Evolutionary conservation across 805 yeast species (phyloP).

Genomic region (Candida anglica): DNA sequence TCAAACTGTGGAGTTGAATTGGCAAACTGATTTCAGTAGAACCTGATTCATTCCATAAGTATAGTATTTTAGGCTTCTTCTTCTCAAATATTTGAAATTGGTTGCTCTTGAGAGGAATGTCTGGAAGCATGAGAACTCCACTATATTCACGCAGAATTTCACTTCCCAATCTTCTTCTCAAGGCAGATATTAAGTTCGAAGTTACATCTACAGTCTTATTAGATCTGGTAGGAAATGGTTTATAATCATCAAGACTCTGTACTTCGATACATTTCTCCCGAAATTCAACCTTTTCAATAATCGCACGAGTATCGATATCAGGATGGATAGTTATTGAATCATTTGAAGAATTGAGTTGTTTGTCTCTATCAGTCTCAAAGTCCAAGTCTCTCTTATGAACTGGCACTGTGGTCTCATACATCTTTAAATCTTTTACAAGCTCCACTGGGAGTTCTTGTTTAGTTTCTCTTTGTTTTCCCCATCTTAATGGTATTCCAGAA

Average conservation of each 20-base stretch:
- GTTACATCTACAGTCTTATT: not conserved
- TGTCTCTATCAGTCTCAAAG: slow-evolving; percentile 14
- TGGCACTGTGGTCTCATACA: slow-evolving; percentile 22
- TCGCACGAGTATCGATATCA: slow-evolving; percentile 3
- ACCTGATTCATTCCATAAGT: slow-evolving; percentile 3
- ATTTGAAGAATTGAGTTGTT: slow-evolving; percentile 1
- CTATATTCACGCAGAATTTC: slow-evolving; percentile 17
- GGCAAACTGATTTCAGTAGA: slow-evolving; percentile 4
- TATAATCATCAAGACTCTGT: not conserved
- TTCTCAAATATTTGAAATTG: slow-evolving; percentile 27
- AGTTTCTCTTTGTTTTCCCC: slow-evolving; percentile 17
- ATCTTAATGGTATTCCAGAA: slow-evolving; percentile 32
- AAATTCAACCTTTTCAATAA: slow-evolving; percentile 1
- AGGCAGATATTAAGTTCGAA: not conserved
- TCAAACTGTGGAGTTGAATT: slow-evolving; percentile 3
- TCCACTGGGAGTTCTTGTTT: slow-evolving; percentile 30
- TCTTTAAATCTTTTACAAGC: slow-evolving; percentile 33
- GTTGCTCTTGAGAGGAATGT: slow-evolving; percentile 19
- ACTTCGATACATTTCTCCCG: slow-evolving; percentile 5
- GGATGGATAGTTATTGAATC: slow-evolving; percentile 16
- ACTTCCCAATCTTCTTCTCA: not conserved
- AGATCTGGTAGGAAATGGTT: slow-evolving; percentile 1
- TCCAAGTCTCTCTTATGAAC: slow-evolving; percentile 35
- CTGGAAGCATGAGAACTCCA: slow-evolving; percentile 2
- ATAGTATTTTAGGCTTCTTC: slow-evolving; percentile 4